Base-by-base conservation (phyloP, 2,329 filamentous ascomycete species). In the Pseudocercospora eumusae region DNA sequence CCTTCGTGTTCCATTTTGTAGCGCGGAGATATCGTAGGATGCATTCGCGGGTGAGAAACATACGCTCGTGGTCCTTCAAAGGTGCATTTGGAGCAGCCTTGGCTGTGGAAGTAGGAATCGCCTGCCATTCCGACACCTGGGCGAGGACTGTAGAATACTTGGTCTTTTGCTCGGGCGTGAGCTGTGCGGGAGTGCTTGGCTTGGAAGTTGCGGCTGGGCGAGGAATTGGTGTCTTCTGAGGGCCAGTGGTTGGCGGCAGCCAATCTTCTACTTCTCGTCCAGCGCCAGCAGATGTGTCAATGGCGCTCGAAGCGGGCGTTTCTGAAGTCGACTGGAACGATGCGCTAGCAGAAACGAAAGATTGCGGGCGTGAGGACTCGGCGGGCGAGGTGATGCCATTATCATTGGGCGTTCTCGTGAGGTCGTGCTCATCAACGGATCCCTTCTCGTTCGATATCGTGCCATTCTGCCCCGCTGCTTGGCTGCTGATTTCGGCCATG, bases 21-120 rank as follows among this genome's bases (percentile, higher is more conserved):
- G 95, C 95, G 63, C 93, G 89, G 28, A 99, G 87, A 75, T 96
- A 99, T 69, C 95, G 90, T 44, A 97, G 83, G 15, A 99, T 83
- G 74, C 93, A 98, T 75, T 99, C 95, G 67, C 88, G 86, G 11
- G 93, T 96, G 68, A 99, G 84, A 87, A 92, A 99, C 79, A 95
- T 86, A 72, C 86, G 89, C 78, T 99, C 95, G 56, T 82, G 79
- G 62, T 96, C 92, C 56, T 86, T 87, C 62, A 98, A 79, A 1
- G 91, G 86, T 2, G 85, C 83, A 64, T 80, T 80, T 9, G 82
- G 76, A 10, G 84, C 79, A 59, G 80, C 80, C 65, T 85, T 88
- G 58, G 84, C 84, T 6, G 82, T 81, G 20, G 86, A 86, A 44
- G 84, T 85, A 33, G 86, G 86, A 25, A 96, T 78, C 9, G 87